These are phyloP conservation scores for Monilinia fructicola DNA, from an alignment of 2,329 filamentous ascomycete species.

Conservation along the genomic window DNA sequence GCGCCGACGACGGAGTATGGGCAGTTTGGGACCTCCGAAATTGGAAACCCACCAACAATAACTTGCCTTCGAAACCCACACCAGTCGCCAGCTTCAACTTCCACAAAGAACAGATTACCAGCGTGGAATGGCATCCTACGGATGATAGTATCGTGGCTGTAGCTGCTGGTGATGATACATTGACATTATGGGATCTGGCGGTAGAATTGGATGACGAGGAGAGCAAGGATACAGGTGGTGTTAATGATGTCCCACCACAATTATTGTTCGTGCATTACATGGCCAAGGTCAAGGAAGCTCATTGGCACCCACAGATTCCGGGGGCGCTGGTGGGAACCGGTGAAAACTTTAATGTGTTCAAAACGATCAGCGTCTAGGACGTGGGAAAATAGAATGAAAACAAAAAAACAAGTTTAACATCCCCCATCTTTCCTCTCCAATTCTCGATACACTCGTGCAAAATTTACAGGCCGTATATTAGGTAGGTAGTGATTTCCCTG, in stretches of 20 bases:
- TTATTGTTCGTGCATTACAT: conserved; percentile 96
- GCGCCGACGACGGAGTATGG: conserved; percentile 91
- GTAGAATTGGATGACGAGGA: conserved; percentile 98
- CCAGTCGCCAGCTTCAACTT: conserved; percentile 93
- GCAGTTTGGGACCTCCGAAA: conserved; percentile 94
- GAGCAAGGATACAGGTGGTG: conserved; percentile 83
- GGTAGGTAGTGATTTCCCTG: neutral
- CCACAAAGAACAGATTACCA: conserved; percentile 95
- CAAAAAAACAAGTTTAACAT: conserved; percentile 18
- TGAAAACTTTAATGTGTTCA: conserved; percentile 80
- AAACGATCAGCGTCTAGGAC: conserved; percentile 73
- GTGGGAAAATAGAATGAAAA: neutral
- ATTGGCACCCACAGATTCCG: conserved; percentile 97
- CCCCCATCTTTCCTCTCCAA: neutral
- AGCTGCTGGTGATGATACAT: conserved; percentile 87
- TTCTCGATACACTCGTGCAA: neutral
- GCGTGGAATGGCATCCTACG: conserved; percentile 94
- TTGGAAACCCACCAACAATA: conserved; percentile 71
- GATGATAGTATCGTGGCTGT: conserved; percentile 95
- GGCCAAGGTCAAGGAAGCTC: conserved; percentile 89
- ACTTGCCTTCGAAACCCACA: conserved; percentile 56
- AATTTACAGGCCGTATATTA: too few species aligned
- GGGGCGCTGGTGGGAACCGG: conserved; percentile 88
- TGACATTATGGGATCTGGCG: conserved; percentile 94
- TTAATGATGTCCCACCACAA: conserved; percentile 88